Conservation (phyloP, 2,329 filamentous ascomycete genomes). For the Venturiaceae sp. region DNA sequence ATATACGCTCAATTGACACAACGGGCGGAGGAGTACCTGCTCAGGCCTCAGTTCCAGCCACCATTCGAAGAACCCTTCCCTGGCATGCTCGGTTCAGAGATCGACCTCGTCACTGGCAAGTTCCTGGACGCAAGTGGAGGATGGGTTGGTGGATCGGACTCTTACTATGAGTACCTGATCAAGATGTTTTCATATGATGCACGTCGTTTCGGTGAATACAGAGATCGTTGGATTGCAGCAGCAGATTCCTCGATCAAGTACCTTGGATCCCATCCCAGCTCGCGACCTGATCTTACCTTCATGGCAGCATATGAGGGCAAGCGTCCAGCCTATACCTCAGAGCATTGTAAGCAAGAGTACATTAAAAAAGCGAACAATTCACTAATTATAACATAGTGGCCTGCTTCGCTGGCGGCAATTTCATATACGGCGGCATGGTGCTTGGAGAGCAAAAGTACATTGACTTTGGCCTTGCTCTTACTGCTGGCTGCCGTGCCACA, state of each 20-base stretch:
- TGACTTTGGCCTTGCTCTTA: conserved; percentile 63
- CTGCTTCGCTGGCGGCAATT: conserved; percentile 78
- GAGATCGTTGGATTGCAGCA: conserved; percentile 64
- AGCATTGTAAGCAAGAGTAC: conserved; percentile 29
- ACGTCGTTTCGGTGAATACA: conserved; percentile 51
- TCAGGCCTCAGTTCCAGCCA: conserved; percentile 49
- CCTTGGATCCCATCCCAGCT: conserved; percentile 57
- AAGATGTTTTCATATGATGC: conserved; percentile 84
- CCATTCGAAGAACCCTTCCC: conserved; percentile 60
- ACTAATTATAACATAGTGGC: conserved; percentile 37
- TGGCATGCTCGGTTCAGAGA: conserved; percentile 60
- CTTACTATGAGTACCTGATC: conserved; percentile 82
- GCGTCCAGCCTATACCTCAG: conserved; percentile 24
- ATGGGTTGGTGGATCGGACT: conserved; percentile 70
- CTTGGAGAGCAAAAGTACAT: conserved; percentile 58
- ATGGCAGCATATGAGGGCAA: conserved; percentile 47
- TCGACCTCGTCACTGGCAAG: conserved; percentile 54
- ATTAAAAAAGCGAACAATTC: not conserved
- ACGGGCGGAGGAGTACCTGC: conserved; percentile 58
- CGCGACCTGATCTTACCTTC: conserved; percentile 63
- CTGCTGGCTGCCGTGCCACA: conserved; percentile 63
- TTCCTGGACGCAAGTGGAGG: conserved; percentile 61
- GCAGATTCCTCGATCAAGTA: conserved; percentile 66
- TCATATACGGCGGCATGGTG: conserved; percentile 69
- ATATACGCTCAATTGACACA: conserved; percentile 59